phyloP scores from a whole-genome alignment of 192 early-diverging fungal species.

The Rhizophagus sp. region DNA sequence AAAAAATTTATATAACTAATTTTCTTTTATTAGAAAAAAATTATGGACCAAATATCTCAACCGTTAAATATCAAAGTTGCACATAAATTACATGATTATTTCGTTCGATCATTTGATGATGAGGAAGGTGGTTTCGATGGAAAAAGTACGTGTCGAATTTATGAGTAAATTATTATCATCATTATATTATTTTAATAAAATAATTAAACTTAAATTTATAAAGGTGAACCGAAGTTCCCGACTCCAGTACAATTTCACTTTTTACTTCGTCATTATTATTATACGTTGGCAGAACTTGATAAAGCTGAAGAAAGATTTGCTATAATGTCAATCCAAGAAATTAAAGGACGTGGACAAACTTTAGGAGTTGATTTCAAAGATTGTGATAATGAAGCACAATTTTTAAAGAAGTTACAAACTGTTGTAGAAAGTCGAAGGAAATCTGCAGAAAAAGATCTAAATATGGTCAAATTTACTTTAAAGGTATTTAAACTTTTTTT shows the following conservation, averaged over 20 bases:
- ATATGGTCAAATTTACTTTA: conserved; percentile 46
- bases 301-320: neutral
- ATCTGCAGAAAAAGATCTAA: conserved; percentile 34
- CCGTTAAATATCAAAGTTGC: conserved; percentile 30
- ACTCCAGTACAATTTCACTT: conserved; percentile 58
- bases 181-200: no score
- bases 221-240: conserved; percentile 62
- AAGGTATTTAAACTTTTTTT: conserved; percentile 28
- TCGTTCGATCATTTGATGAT: conserved; percentile 42
- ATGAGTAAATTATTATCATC: no score
- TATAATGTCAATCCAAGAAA: conserved; percentile 25
- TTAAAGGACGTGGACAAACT: neutral
- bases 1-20: neutral
- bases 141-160: neutral
- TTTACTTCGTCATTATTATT: conserved; percentile 49
- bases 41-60: neutral
- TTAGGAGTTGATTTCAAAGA: conserved; percentile 33
- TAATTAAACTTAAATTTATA: no score
- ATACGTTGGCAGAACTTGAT: conserved; percentile 18
- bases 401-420: conserved; percentile 15
- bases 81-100: conserved; percentile 42
- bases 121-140: conserved; percentile 57
- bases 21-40: conserved; percentile 10
- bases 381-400: conserved; percentile 22
- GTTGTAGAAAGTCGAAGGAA: conserved; percentile 10